These are phyloP conservation scores for Trichoderma cornu-damae DNA, from an alignment of 2,329 filamentous ascomycete genomes.

Conservation along the genomic window DNA sequence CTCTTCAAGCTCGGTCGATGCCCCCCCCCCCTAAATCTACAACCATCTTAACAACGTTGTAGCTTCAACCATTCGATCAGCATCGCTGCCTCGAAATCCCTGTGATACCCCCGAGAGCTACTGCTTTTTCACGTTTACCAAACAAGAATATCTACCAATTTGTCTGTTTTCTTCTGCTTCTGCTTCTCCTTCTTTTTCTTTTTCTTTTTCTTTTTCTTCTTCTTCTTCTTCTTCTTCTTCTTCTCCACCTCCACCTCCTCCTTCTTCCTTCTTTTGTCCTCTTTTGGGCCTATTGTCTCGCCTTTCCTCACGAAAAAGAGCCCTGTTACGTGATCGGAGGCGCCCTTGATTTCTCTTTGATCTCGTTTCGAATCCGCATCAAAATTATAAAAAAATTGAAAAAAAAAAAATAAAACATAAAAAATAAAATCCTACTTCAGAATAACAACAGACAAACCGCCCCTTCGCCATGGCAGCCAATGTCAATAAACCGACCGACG, in stretches of 20 bases:
- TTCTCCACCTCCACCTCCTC: too few species aligned
- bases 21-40: not conserved
- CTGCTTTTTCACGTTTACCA: not conserved
- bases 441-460: too few species aligned
- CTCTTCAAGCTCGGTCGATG: constrained; percentile 9
- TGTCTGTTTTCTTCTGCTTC: too few species aligned
- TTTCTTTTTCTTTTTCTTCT: not conserved
- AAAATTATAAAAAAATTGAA: not conserved
- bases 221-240: not conserved
- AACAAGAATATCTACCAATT: not conserved
- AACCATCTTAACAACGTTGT: too few species aligned
- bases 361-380: not conserved
- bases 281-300: not conserved
- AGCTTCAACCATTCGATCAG: too few species aligned
- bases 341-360: not conserved
- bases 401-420: too few species aligned
- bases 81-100: too few species aligned
- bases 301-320: not conserved
- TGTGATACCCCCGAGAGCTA: constrained; percentile 11
- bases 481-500: constrained; percentile 70
- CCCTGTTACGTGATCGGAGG: not conserved
- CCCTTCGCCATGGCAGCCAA: constrained; percentile 34
- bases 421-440: not conserved
- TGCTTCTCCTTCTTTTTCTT: too few species aligned
- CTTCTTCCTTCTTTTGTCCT: too few species aligned